Percentiles rank a stretch among this genome's conserved stretches.
These are phyloP conservation scores for Aspergillus pseudotamarii DNA, from an alignment of 2,329 filamentous ascomycete genomes.

Conservation along the genomic window DNA sequence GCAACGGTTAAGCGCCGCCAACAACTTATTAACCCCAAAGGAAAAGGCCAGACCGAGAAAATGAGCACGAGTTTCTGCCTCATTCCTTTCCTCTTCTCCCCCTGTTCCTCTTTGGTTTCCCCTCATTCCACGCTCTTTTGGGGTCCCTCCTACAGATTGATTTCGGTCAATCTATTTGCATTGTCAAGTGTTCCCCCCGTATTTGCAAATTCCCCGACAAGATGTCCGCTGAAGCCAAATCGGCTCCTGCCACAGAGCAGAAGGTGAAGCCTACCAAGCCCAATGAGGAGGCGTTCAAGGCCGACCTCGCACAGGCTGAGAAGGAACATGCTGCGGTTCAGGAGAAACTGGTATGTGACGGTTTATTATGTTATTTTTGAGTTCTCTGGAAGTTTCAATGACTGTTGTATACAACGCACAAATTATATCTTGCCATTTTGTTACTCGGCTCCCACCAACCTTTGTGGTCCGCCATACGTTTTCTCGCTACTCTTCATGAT, in stretches of 20 bases:
- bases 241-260: constrained; percentile 39
- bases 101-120: constrained; percentile 15
- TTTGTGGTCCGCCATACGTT: background rate
- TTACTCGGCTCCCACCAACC: too few species aligned
- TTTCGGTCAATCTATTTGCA: constrained; percentile 1
- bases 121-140: constrained; percentile 14
- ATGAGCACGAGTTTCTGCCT: constrained; percentile 24
- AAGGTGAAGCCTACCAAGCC: constrained; percentile 76
- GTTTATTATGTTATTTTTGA: constrained; percentile 5
- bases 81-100: constrained; percentile 15
- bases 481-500: background rate
- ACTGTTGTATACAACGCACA: constrained; percentile 5
- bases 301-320: constrained; percentile 75
- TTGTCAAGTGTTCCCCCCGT: constrained; percentile 4
- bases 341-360: constrained; percentile 61
- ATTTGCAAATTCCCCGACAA: constrained; percentile 8
- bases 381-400: constrained; percentile 2
- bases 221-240: constrained; percentile 39
- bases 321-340: constrained; percentile 81
- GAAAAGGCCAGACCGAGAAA: constrained; percentile 25
- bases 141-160: constrained; percentile 10
- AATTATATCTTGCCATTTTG: too few species aligned
- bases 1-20: constrained; percentile 27
- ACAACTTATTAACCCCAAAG: constrained; percentile 9
- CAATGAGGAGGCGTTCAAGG: constrained; percentile 82